Evolutionary conservation across 768 basidiomycete species (phyloP).

Genomic region (Suillus decipiens): DNA sequence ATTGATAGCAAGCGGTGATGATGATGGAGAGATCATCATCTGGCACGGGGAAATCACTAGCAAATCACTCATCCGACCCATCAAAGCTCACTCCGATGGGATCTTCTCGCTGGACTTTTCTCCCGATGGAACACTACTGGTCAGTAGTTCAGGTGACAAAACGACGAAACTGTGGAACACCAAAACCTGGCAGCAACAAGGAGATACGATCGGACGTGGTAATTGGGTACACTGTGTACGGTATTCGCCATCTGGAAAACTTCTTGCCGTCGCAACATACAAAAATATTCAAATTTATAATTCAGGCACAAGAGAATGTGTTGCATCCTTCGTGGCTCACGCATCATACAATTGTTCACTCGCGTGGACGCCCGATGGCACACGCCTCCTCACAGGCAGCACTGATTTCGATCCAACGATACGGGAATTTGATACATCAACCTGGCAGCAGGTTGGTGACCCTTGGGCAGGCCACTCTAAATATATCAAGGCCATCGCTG

Average conservation of each 20-base stretch:
- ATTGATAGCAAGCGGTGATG: neutral
- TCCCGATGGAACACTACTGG: neutral
- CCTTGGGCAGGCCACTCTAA: neutral
- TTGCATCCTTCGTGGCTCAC: neutral
- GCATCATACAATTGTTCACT: neutral
- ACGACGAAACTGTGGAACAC: neutral
- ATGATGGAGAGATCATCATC: neutral
- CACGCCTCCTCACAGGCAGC: neutral
- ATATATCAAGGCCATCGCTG: fast-evolving
- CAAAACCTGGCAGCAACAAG: neutral
- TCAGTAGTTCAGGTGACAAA: neutral
- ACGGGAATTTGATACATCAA: neutral
- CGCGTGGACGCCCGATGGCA: neutral
- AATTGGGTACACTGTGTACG: neutral
- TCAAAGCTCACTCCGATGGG: neutral
- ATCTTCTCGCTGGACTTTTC: neutral
- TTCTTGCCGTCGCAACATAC: neutral
- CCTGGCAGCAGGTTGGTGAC: too few species aligned
- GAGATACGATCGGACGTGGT: neutral
- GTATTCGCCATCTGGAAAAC: neutral
- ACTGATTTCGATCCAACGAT: neutral
- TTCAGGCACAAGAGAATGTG: neutral
- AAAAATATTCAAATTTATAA: neutral
- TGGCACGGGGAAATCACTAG: neutral
- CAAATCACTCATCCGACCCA: neutral